Conservation (phyloP, 23 red algal genomes). For the Gracilaria gracilis region DNA sequence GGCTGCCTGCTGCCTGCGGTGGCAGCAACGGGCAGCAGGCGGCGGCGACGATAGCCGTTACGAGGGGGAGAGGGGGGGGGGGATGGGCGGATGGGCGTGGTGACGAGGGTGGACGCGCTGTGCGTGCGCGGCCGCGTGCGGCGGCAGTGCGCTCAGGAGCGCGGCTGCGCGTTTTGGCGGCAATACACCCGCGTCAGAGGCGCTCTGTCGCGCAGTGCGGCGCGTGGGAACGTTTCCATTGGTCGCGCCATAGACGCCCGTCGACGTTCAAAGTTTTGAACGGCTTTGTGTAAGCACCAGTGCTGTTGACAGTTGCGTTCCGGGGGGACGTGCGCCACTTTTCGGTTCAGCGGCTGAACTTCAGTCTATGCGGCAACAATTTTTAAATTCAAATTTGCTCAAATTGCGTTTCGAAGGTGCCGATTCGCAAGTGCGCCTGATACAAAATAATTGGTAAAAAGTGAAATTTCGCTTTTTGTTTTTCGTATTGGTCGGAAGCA, state of each 20-base stretch:
- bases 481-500: no score
- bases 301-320: background rate
- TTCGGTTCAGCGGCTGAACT: background rate
- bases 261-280: slow-evolving; percentile 30
- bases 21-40: slow-evolving; percentile 44
- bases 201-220: background rate
- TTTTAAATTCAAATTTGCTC: slow-evolving; percentile 18
- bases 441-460: no score
- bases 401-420: no score
- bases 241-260: background rate
- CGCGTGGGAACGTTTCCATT: background rate
- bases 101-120: slow-evolving; percentile 14
- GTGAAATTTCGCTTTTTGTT: no score
- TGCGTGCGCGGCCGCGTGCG: background rate
- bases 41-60: slow-evolving; percentile 34
- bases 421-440: no score
- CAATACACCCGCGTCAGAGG: background rate
- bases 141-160: slow-evolving; percentile 4
- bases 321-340: background rate
- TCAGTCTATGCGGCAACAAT: background rate
- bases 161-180: slow-evolving; percentile 47
- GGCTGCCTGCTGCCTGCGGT: slow-evolving; percentile 30
- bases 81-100: background rate
- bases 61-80: slow-evolving; percentile 9
- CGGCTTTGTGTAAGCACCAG: background rate